These are phyloP conservation scores for Cercospora sp. DNA, from an alignment of 2,329 filamentous ascomycete species.

Conservation along the genomic window DNA sequence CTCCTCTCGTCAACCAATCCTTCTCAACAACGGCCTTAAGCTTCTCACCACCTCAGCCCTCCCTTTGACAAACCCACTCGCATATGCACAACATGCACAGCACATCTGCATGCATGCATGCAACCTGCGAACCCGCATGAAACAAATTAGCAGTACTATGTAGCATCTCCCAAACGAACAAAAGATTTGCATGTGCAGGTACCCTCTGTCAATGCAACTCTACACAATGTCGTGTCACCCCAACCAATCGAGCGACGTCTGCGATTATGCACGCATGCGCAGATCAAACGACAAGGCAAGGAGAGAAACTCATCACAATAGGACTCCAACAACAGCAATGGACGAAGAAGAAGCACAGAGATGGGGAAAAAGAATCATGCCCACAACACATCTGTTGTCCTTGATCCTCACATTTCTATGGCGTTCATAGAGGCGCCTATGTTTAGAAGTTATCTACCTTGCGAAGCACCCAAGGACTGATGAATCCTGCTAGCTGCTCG, in stretches of 20 bases:
- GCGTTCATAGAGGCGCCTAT: conserved; percentile 3
- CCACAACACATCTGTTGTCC: background rate
- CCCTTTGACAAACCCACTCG: background rate
- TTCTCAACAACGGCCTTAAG: background rate
- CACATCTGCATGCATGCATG: background rate
- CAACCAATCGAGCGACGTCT: background rate
- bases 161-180: background rate
- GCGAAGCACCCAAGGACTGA: too few species aligned
- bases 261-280: background rate
- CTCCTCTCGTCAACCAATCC: background rate
- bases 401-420: conserved; percentile 36
- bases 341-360: background rate
- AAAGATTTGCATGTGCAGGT: background rate
- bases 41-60: background rate
- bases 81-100: background rate
- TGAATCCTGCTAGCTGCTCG: too few species aligned
- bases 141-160: background rate
- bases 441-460: background rate
- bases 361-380: background rate
- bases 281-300: background rate
- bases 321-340: background rate
- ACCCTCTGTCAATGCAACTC: conserved; percentile 1
- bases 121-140: conserved; percentile 1
- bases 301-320: background rate
- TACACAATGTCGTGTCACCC: background rate